Evolutionary conservation across 306 rosid genomes (phyloP), one percentile per base, ranked within the genome.

Genomic region (Begonia loranthoides): DNA sequence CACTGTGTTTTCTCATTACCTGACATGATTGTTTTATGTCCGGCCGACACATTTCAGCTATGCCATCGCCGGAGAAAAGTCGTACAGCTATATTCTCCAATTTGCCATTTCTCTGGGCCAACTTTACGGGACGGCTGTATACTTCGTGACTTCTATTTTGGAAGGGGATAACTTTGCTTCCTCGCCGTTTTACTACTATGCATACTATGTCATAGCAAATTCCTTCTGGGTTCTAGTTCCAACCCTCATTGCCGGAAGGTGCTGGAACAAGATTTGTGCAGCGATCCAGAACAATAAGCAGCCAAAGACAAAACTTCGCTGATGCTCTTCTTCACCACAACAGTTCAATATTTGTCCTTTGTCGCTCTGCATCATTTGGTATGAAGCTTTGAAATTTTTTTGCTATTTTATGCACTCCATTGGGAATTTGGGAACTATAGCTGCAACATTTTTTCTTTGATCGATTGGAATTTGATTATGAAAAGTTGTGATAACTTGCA

Each of bases 41-140:
- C 28, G 28, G 15, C 50, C 17, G 46, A 57, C 50, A 12, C 12
- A 65, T 54, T 11, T 68, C 83, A 85, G 95, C 59, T 78, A 82
- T 12, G 94, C 99, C n/a, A 82, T 86, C 59, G 83, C 83, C 17
- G 57, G 67, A 2, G 75, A 77, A 14, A 90, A 85, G 62, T 59
- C 99, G 16, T 86, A 86, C 50, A 74, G 92, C 59, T 74, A 82
- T 54, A 73, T 86, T 48, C 87, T 90, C 58, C 95, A 90, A 69
- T 79, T 92, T 21, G 88, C 88, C 44, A 63, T 92, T 63, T 92
- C 86, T 43, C 52, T 92, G 61, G 84, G 96, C 12, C 99, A 92
- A 73, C 80, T 92, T 10, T 86, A 90, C 7, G 95, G 94, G 65
- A 65, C 76, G 24, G 70, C 65, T 24, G 71, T 80, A 13, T 90